phyloP scores from a whole-genome alignment of 345 rosid genomes.

The rapeseed (Brassica napus) region DNA sequence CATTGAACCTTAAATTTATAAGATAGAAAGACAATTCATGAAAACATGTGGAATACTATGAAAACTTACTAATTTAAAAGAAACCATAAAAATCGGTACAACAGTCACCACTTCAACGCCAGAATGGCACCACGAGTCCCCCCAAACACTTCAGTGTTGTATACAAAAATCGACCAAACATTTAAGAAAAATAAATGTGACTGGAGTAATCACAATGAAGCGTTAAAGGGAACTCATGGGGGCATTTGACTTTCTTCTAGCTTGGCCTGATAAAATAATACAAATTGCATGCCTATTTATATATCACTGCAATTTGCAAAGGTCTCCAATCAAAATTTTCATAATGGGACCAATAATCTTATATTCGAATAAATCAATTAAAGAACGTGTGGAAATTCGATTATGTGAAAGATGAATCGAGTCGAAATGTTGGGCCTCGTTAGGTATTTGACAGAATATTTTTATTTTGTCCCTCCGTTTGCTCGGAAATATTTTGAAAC shows the following conservation, averaged over 20 bases:
- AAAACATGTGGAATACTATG: background rate
- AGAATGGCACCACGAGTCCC: constrained; percentile 43
- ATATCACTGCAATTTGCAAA: background rate
- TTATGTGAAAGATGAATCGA: constrained; percentile 25
- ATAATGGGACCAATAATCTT: constrained; percentile 13
- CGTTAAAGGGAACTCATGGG: constrained; percentile 39
- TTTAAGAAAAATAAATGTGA: background rate
- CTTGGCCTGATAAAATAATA: background rate
- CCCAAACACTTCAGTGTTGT: constrained; percentile 44
- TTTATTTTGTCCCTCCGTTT: background rate
- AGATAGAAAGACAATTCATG: background rate
- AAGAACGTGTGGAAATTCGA: constrained; percentile 10
- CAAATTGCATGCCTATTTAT: constrained; percentile 8
- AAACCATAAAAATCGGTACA: background rate
- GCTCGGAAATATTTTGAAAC: constrained; percentile 16
- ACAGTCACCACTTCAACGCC: constrained; percentile 14
- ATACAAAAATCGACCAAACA: constrained; percentile 14
- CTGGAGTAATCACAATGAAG: constrained; percentile 30
- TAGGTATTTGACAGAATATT: constrained; percentile 19
- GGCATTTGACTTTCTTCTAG: constrained; percentile 32
- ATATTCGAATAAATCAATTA: background rate
- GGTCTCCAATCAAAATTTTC: background rate
- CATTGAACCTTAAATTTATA: background rate
- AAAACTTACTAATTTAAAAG: background rate
- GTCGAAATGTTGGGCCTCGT: constrained; percentile 24